Conservation (phyloP, 1,284 basidiomycete species). For the Marasmius sp. region DNA sequence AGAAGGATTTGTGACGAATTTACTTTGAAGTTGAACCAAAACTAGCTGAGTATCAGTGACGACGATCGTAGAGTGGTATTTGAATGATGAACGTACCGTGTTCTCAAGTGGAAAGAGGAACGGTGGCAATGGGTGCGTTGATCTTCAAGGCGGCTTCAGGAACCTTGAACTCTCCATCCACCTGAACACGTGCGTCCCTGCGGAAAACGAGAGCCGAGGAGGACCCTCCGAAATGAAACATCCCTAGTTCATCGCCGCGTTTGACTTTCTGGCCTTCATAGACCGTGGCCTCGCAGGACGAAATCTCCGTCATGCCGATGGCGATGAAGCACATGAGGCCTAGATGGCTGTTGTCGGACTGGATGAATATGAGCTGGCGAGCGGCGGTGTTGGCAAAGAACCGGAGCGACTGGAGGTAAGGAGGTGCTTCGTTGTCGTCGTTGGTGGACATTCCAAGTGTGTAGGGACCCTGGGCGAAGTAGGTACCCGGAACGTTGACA, state of each 20-base stretch:
- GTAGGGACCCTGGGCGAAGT: slow-evolving; percentile 27
- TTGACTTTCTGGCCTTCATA: slow-evolving; percentile 18
- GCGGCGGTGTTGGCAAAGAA: slow-evolving; percentile 26
- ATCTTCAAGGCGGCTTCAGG: not conserved
- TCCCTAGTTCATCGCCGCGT: slow-evolving; percentile 15
- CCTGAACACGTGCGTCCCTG: not conserved
- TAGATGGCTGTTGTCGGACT: slow-evolving; percentile 36
- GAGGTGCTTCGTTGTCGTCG: too few species aligned
- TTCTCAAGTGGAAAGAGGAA: not conserved
- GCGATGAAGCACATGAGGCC: slow-evolving; percentile 38
- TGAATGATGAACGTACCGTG: too few species aligned
- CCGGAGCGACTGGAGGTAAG: slow-evolving; percentile 21
- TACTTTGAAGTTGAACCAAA: too few species aligned
- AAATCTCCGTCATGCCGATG: slow-evolving; percentile 45
- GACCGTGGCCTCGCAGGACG: slow-evolving; percentile 32
- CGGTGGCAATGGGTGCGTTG: not conserved
- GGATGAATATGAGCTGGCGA: slow-evolving; percentile 38
- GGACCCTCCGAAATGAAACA: slow-evolving; percentile 28
- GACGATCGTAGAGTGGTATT: too few species aligned
- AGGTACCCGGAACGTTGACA: slow-evolving; percentile 34
- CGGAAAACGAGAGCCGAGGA: slow-evolving; percentile 10
- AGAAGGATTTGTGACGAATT: too few species aligned
- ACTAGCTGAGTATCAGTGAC: too few species aligned
- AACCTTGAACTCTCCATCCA: not conserved
- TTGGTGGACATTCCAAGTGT: not conserved